Conservation (phyloP, 2,329 filamentous ascomycete genomes). For the Fusarium poae region DNA sequence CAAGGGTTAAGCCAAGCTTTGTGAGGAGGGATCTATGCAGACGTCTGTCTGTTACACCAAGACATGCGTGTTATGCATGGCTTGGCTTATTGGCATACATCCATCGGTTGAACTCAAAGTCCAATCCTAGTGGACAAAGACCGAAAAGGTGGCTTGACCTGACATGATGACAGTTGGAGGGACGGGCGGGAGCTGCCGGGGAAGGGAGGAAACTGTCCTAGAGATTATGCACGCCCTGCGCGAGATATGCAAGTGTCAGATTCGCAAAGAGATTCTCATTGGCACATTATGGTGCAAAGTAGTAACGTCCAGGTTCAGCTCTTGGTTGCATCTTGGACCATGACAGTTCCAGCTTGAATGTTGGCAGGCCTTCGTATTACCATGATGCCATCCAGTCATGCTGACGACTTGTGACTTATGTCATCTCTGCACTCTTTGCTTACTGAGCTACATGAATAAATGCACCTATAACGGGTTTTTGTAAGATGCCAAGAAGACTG, state of each 20-base stretch:
- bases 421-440: neutral
- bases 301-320: neutral
- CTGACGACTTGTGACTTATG: neutral
- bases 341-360: neutral
- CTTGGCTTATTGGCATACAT: neutral
- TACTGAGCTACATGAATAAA: neutral
- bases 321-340: neutral
- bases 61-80: neutral
- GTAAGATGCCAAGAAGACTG: neutral
- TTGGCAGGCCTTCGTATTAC: neutral
- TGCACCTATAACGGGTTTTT: neutral
- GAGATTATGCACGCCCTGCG: neutral
- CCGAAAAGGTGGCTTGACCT: neutral
- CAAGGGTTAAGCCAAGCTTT: neutral
- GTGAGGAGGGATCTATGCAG: neutral
- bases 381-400: neutral
- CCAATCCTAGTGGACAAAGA: neutral
- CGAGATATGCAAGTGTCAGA: neutral
- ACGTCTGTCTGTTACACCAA: neutral
- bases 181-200: neutral
- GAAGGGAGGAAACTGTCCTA: neutral
- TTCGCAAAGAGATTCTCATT: neutral
- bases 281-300: neutral
- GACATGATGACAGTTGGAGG: neutral
- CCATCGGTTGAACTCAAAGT: neutral